These are phyloP conservation scores for Phytophthora vignae DNA, from an alignment of 352 stramenopile species.

Conservation along the genomic window DNA sequence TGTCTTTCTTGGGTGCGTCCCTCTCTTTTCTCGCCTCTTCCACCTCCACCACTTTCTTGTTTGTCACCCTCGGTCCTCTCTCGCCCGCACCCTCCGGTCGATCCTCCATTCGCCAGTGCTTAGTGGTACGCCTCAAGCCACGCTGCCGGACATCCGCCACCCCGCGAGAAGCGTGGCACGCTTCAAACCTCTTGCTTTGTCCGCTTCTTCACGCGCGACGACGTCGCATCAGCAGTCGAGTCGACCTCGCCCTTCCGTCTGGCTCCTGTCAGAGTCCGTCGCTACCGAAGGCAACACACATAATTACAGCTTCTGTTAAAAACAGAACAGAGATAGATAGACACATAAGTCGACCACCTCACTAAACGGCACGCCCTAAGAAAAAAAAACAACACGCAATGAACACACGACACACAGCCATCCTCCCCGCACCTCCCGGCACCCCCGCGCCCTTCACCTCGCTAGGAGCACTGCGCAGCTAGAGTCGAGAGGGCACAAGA, in stretches of 20 bases:
- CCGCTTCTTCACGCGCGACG: slow-evolving; percentile 77
- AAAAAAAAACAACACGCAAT: slow-evolving; percentile 44
- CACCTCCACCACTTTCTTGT: slow-evolving; percentile 24
- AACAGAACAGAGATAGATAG: slow-evolving; percentile 87
- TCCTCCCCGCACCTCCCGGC: slow-evolving; percentile 4
- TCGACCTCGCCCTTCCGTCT: slow-evolving; percentile 80
- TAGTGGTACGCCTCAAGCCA: slow-evolving; percentile 10
- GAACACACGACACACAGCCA: slow-evolving; percentile 45
- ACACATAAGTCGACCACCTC: slow-evolving; percentile 87
- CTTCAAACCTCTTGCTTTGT: slow-evolving; percentile 73
- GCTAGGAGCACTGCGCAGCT: slow-evolving; percentile 33
- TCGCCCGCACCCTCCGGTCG: slow-evolving; percentile 15
- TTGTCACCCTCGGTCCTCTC: slow-evolving; percentile 28
- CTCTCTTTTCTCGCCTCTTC: slow-evolving; percentile 37
- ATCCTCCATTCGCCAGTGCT: slow-evolving; percentile 26
- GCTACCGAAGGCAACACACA: slow-evolving; percentile 86
- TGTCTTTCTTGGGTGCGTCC: slow-evolving; percentile 33
- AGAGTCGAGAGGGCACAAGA: slow-evolving; percentile 10
- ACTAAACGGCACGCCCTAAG: slow-evolving; percentile 55
- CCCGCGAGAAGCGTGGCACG: slow-evolving; percentile 21
- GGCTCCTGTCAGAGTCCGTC: slow-evolving; percentile 72
- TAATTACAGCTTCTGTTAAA: slow-evolving; percentile 94
- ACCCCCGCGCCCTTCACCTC: slow-evolving; percentile 14
- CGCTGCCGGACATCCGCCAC: slow-evolving; percentile 19
- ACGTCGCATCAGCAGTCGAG: slow-evolving; percentile 44